Percentiles rank a stretch among this genome's conserved stretches.
Evolutionary conservation across 2,329 filamentous ascomycete species (phyloP).

Genomic region (Ophiostoma australiae): DNA sequence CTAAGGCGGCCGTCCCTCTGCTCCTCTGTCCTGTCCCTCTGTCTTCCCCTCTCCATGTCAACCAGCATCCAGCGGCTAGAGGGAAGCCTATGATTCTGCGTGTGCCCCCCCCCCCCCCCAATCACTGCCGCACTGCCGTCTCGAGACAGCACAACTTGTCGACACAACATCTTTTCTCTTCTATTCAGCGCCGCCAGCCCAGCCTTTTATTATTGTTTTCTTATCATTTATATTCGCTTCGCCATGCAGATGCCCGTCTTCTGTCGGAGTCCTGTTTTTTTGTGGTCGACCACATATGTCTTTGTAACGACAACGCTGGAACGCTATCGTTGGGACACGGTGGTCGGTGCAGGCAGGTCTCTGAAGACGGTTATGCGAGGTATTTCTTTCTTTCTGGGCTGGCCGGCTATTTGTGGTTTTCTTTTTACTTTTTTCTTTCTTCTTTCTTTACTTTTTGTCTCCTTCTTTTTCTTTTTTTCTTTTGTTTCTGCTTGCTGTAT

Average conservation of each 20-base stretch:
- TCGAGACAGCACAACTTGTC: conserved; percentile 21
- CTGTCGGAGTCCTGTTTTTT: neutral
- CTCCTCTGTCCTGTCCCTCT: neutral
- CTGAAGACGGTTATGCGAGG: neutral
- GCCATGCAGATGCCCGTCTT: neutral
- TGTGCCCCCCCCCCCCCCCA: neutral
- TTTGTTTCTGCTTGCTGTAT: conserved; percentile 28
- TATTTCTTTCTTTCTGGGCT: conserved; percentile 17
- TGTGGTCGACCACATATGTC: conserved; percentile 11
- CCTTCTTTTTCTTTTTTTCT: conserved; percentile 24
- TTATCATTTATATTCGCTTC: neutral
- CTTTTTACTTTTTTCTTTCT: conserved; percentile 28
- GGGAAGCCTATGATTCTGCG: neutral
- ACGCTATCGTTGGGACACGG: conserved; percentile 36
- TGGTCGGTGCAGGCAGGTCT: neutral
- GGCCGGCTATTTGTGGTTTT: conserved; percentile 22
- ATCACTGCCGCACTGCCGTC: neutral
- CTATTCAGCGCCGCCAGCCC: conserved; percentile 19
- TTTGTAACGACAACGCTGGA: conserved; percentile 37
- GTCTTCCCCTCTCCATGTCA: neutral
- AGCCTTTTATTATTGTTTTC: conserved; percentile 15
- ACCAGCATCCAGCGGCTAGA: neutral
- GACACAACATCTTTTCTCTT: neutral
- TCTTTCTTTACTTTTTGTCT: conserved; percentile 24
- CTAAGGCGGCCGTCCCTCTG: neutral